Evolutionary conservation across 495 filamentous ascomycete species (phyloP).

Genomic region (Trichoderma virens): DNA sequence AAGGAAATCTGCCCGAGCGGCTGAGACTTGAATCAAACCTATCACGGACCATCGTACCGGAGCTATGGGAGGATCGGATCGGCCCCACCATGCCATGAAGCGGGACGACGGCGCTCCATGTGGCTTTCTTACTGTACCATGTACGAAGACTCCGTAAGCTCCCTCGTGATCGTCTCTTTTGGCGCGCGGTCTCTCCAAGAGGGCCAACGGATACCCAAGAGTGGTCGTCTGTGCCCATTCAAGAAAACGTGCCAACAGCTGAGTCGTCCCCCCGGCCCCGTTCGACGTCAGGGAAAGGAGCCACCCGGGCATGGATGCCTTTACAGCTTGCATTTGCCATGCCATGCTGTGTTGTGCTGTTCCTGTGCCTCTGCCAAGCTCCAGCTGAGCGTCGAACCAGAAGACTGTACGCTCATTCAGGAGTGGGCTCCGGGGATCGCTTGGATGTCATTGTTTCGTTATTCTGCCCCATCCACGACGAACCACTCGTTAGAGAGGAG

Average conservation of each 20-base stretch:
- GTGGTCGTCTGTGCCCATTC: neutral
- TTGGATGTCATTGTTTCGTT: neutral
- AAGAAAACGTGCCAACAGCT: conserved; percentile 4
- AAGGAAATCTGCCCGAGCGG: neutral
- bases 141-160: neutral
- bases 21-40: neutral
- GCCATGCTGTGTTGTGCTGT: neutral
- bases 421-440: neutral
- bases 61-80: neutral
- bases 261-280: conserved; percentile 4
- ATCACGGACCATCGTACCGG: conserved; percentile 3
- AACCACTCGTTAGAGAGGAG: conserved; percentile 1
- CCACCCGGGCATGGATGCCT: neutral
- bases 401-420: neutral
- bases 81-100: conserved; percentile 3
- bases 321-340: conserved; percentile 6
- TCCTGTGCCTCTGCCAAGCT: conserved; percentile 2
- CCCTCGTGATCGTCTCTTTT: neutral
- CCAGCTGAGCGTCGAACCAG: neutral
- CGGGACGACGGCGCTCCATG: conserved; percentile 1
- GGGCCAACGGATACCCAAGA: neutral
- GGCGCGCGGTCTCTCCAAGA: neutral
- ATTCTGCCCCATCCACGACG: neutral
- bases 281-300: neutral
- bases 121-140: conserved; percentile 6